Evolutionary conservation across 371 early-diverging fungal genomes (phyloP).

Genomic region (Caulochytrium protostelioides): DNA sequence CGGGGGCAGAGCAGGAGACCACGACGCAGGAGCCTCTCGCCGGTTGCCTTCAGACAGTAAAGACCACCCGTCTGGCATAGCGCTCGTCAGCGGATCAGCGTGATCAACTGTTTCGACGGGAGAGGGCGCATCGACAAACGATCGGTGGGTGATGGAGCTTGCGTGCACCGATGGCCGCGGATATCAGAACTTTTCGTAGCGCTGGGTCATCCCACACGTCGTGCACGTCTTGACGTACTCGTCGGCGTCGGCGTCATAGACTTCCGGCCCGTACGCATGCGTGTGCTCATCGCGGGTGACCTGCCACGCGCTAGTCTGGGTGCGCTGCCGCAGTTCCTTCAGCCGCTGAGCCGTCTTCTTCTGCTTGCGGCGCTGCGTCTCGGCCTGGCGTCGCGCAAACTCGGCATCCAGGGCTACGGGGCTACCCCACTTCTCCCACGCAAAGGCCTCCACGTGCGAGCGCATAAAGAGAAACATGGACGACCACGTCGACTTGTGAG

Average conservation of each 20-base stretch:
- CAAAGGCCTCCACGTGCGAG: conserved; percentile 72
- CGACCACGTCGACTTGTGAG: conserved; percentile 80
- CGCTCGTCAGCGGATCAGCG: too few species aligned
- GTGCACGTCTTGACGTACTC: conserved; percentile 26
- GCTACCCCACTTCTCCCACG: conserved; percentile 78
- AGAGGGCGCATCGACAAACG: too few species aligned
- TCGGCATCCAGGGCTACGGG: conserved; percentile 67
- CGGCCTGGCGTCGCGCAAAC: conserved; percentile 57
- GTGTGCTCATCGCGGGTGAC: conserved; percentile 43
- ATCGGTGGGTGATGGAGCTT: too few species aligned
- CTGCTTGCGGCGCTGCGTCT: conserved; percentile 58
- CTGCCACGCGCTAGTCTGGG: conserved; percentile 57
- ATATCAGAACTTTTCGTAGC: conserved; percentile 51
- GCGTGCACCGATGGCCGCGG: too few species aligned
- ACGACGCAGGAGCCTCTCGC: too few species aligned
- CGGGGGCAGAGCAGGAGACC: too few species aligned
- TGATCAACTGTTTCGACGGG: too few species aligned
- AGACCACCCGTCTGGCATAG: too few species aligned
- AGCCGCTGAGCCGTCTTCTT: conserved; percentile 19
- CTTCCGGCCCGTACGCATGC: conserved; percentile 39
- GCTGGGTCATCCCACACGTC: conserved; percentile 44
- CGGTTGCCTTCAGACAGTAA: too few species aligned
- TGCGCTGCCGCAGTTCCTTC: conserved; percentile 55
- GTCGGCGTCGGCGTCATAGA: conserved; percentile 22
- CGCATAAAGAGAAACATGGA: conserved; percentile 86